Conservation (phyloP, 2,329 filamentous ascomycete species). For the Ceratocystis variospora region DNA sequence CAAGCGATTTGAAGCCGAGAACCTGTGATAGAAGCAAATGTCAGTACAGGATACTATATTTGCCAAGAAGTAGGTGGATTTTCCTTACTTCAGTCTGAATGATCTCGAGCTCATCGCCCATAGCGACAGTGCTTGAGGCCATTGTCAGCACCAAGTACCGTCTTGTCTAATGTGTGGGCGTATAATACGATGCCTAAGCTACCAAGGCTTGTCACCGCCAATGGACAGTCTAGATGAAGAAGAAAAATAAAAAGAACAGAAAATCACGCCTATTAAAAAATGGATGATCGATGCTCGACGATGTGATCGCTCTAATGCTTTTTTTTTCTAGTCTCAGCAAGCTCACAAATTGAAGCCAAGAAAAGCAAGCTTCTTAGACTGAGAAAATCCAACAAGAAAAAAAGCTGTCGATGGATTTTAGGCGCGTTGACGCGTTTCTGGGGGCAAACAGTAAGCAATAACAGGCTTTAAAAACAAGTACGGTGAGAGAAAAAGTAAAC, state of each 20-base stretch:
- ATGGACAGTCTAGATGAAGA: neutral
- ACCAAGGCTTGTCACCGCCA: neutral
- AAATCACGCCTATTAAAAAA: neutral
- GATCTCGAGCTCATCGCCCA: conserved; percentile 56
- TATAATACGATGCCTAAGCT: neutral
- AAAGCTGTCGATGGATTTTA: conserved; percentile 14
- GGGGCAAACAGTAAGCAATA: conserved; percentile 1
- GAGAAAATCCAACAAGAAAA: conserved; percentile 8
- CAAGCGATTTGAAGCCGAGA: conserved; percentile 68
- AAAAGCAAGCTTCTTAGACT: conserved; percentile 1
- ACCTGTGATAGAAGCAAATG: conserved; percentile 31
- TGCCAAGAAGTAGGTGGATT: neutral
- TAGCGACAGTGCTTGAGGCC: conserved; percentile 16
- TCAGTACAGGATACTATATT: neutral
- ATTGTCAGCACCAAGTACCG: conserved; percentile 8
- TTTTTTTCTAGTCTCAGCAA: neutral
- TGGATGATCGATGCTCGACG: neutral
- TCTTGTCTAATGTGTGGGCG: neutral
- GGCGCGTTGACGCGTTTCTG: conserved; percentile 19
- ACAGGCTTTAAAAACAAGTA: neutral
- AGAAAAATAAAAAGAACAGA: neutral
- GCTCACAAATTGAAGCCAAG: neutral
- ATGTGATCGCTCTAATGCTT: neutral
- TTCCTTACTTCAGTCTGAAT: conserved; percentile 66
- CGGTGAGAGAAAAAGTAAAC: neutral